phyloP scores from a whole-genome alignment of 192 early-diverging fungal genomes.

The Entophlyctis luteolus region DNA sequence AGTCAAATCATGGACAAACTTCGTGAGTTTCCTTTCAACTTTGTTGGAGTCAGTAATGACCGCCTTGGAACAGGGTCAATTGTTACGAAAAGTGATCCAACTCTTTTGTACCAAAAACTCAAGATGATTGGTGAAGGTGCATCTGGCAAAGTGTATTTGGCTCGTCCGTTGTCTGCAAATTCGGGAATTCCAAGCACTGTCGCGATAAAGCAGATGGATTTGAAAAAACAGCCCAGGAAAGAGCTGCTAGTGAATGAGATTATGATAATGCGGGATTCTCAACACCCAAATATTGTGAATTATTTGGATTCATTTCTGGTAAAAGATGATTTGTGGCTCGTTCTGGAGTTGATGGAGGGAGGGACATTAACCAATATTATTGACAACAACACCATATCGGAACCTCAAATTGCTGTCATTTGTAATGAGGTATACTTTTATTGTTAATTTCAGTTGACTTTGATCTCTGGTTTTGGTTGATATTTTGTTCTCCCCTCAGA shows the following conservation, averaged over 20 bases:
- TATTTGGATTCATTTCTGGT: conserved; percentile 89
- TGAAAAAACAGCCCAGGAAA: conserved; percentile 55
- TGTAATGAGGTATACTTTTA: conserved; percentile 54
- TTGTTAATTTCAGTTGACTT: background rate
- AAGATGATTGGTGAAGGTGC: conserved; percentile 98
- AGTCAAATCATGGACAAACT: conserved; percentile 92
- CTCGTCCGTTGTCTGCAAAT: conserved; percentile 53
- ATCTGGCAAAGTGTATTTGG: conserved; percentile 96
- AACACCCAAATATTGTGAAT: conserved; percentile 97
- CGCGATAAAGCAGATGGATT: conserved; percentile 63
- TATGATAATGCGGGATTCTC: conserved; percentile 75
- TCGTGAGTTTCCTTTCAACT: conserved; percentile 41
- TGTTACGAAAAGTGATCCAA: conserved; percentile 89
- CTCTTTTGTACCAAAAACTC: conserved; percentile 83
- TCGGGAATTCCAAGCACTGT: conserved; percentile 30
- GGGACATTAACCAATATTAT: conserved; percentile 96
- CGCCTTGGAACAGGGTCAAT: conserved; percentile 47
- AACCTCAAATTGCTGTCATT: conserved; percentile 78
- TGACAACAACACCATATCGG: conserved; percentile 80
- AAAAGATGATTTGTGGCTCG: conserved; percentile 88
- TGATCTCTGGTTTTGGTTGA: background rate
- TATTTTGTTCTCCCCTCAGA: conserved; percentile 35
- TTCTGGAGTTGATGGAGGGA: conserved; percentile 99
- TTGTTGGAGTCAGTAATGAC: background rate
- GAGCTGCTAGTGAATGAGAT: conserved; percentile 75